Conservation (phyloP, 345 rosid species). For the Gossypium thurberi region DNA sequence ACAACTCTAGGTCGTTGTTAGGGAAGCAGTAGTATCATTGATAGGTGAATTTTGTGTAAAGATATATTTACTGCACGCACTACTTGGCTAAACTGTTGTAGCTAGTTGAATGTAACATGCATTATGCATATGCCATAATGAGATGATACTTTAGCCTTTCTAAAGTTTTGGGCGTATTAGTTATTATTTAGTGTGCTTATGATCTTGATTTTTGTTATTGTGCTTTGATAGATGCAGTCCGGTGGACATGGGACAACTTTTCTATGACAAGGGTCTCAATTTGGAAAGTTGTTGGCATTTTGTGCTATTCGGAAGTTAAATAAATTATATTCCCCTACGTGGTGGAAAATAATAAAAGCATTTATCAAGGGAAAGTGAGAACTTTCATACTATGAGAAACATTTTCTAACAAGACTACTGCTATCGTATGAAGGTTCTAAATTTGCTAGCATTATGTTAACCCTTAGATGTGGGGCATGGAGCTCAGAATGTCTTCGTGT, state of each 20-base stretch:
- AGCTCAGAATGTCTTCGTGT: background rate
- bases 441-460: background rate
- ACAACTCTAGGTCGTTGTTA: background rate
- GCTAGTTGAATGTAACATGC: background rate
- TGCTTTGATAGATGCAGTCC: background rate
- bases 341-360: background rate
- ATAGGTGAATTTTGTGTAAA: background rate
- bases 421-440: background rate
- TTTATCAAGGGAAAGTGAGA: background rate
- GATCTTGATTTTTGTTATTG: background rate
- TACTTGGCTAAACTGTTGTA: background rate
- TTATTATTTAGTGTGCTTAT: background rate
- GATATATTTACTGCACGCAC: background rate
- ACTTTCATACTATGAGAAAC: background rate
- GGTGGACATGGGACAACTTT: background rate
- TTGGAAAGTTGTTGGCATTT: background rate
- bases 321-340: background rate
- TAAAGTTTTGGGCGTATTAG: background rate
- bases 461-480: background rate
- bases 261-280: background rate
- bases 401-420: background rate
- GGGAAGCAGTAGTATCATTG: background rate
- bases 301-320: background rate
- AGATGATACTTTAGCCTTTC: slow-evolving; percentile 1
- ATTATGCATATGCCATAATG: background rate